Evolutionary conservation across 2,329 filamentous ascomycete species (phyloP).

Genomic region (Talaromyces funiculosus): DNA sequence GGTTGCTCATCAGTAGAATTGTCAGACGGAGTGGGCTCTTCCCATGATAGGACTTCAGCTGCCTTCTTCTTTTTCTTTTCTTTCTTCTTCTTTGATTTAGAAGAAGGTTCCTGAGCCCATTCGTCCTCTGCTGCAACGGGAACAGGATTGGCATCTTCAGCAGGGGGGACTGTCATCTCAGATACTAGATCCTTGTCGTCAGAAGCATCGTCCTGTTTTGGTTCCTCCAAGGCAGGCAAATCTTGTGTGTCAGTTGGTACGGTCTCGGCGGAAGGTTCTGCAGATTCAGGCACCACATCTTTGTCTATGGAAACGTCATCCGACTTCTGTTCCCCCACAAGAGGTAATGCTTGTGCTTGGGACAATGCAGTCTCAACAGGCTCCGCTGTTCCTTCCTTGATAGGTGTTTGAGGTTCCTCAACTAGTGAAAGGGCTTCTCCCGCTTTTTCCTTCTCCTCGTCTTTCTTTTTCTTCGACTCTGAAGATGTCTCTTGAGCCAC

Average conservation of each 20-base stretch:
- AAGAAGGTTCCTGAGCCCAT: slow-evolving; percentile 3
- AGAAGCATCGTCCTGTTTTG: neutral
- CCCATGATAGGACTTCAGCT: slow-evolving; percentile 17
- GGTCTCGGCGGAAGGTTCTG: neutral
- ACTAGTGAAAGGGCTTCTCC: slow-evolving; percentile 13
- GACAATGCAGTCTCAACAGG: neutral
- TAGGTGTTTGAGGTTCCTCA: slow-evolving; percentile 18
- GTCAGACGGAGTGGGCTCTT: slow-evolving; percentile 16
- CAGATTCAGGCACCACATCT: neutral
- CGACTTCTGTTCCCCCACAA: neutral
- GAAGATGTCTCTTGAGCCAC: neutral
- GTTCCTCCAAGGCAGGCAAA: neutral
- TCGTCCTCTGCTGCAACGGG: neutral
- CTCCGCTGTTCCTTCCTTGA: neutral
- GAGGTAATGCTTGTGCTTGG: neutral
- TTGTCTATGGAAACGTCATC: neutral
- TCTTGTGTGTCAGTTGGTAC: neutral
- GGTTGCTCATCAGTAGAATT: neutral
- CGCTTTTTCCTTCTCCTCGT: slow-evolving; percentile 32
- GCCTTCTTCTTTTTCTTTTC: slow-evolving; percentile 16
- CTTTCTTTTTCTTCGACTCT: slow-evolving; percentile 29
- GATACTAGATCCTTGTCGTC: neutral
- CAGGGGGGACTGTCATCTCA: neutral
- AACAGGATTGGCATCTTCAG: neutral
- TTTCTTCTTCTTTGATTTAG: slow-evolving; percentile 33